These are phyloP conservation scores for Bertia moriformis DNA, from an alignment of 2,329 filamentous ascomycete species.

Conservation along the genomic window DNA sequence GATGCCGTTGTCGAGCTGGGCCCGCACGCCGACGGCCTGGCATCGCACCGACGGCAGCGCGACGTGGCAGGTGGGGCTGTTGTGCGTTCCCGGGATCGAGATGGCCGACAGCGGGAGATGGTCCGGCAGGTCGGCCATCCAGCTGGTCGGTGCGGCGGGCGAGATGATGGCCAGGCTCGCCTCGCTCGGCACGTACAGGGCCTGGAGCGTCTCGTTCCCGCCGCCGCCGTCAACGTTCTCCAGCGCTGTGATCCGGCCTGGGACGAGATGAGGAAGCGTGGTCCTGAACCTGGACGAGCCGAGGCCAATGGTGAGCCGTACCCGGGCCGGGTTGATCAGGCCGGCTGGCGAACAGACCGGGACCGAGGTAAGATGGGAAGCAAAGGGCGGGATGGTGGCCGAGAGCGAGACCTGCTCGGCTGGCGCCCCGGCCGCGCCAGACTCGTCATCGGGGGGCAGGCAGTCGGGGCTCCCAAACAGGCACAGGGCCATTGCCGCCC, in stretches of 20 bases:
- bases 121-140: constrained; percentile 70
- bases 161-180: constrained; percentile 47
- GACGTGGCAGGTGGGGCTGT: constrained; percentile 71
- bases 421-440: too few species aligned
- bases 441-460: background rate
- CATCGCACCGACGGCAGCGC: constrained; percentile 88
- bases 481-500: background rate
- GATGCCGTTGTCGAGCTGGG: constrained; percentile 78
- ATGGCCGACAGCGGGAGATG: constrained; percentile 63
- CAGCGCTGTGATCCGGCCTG: background rate
- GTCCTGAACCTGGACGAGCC: background rate
- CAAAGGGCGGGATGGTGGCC: background rate
- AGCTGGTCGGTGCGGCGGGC: constrained; percentile 52
- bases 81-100: constrained; percentile 90
- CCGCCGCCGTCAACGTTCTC: constrained; percentile 9
- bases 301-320: background rate
- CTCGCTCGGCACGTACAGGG: constrained; percentile 15
- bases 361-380: background rate
- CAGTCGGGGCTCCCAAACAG: too few species aligned
- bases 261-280: too few species aligned
- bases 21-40: constrained; percentile 62
- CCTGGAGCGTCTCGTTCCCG: constrained; percentile 18
- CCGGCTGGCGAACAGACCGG: too few species aligned
- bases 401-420: too few species aligned
- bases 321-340: too few species aligned